Base-by-base conservation (phyloP, 2,329 filamentous ascomycete genomes). In the Xylaria sp. region DNA sequence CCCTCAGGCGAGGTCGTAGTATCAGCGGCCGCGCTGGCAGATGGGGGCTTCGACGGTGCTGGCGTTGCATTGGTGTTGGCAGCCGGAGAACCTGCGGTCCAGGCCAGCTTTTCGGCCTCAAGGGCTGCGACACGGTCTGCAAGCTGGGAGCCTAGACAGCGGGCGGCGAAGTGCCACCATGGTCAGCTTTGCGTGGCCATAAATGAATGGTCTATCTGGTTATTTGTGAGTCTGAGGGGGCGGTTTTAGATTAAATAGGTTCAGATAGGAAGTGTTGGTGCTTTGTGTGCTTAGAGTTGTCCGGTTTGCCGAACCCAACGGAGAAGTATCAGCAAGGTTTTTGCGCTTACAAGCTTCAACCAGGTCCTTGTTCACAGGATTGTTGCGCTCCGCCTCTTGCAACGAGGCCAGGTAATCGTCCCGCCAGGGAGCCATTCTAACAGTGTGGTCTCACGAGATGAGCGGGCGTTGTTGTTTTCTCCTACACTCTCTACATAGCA, bases 371-470 rank as follows among this genome's bases (percentile, higher is more conserved):
- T 87, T 86, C 63, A 87, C 80, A 4, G 83, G 82, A 68, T 80
- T 83, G 61, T 92, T 90, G 66, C 87, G 84, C 72, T 87, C 84
- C 71, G 92, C 91, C 71, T 90, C 88, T 69, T 87, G 84, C 68
- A 98, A 83, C 67, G 90, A 89, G 65, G 86, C 82, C 65, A 92
- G 82, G 76, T 96, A 97, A 72, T 96, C 91, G 69, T 91, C 88
- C 72, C 89, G 86, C 91, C 94, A 96, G 80, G 85, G 86, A 67
- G 87, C 83, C 61, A 68, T 73, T n/a, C 37, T 61, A 21, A 17
- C 4, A 5, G 28, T 31, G n/a, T 45, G 15, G 33, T 49, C 31
- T 56, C 43, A 28, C 35, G 37, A 45, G 42, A 4, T 21, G 9
- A 21, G 4, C 37, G 3, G 12, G n/a, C n/a, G n/a, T n/a, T n/a